These are phyloP conservation scores for Vanderwaltozyma yarrowii DNA, from an alignment of 805 yeast genomes.

Conservation along the genomic window DNA sequence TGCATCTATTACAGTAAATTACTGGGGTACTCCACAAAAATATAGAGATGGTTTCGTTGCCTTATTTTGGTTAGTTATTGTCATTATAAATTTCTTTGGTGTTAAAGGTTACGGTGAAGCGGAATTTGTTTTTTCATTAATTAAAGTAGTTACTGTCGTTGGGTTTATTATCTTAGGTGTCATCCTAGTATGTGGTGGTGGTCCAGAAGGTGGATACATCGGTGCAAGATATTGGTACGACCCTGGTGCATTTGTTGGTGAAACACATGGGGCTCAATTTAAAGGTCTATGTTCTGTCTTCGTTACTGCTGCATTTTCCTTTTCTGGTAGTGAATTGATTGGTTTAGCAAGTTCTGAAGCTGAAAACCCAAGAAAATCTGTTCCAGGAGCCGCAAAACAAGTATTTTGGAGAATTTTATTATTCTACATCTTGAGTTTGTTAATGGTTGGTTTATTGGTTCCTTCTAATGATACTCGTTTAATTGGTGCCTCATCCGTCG, in stretches of 20 bases:
- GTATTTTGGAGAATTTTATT: constrained; percentile 46
- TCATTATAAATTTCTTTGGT: constrained; percentile 42
- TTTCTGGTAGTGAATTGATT: constrained; percentile 43
- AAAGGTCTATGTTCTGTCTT: constrained; percentile 67
- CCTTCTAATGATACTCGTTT: constrained; percentile 35
- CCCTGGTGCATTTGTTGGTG: constrained; percentile 51
- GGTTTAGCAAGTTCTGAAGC: constrained; percentile 45
- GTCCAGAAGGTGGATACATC: constrained; percentile 34
- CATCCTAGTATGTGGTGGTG: constrained; percentile 37
- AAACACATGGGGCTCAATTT: constrained; percentile 28
- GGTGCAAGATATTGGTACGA: constrained; percentile 42
- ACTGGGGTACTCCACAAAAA: constrained; percentile 36
- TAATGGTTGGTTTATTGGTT: constrained; percentile 38
- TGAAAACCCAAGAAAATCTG: constrained; percentile 35
- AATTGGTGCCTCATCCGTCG: constrained; percentile 40
- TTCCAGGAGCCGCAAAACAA: constrained; percentile 45
- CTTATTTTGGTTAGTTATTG: constrained; percentile 39
- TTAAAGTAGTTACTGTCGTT: constrained; percentile 37
- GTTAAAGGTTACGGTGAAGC: constrained; percentile 44
- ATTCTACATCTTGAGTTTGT: constrained; percentile 37
- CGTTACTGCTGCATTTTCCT: constrained; percentile 61
- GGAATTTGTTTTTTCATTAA: constrained; percentile 36
- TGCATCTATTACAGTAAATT: constrained; percentile 43
- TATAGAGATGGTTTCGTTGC: constrained; percentile 43
- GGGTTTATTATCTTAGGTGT: constrained; percentile 44